Evolutionary conservation across 2,329 filamentous ascomycete genomes (phyloP), one percentile per base, ranked within the genome.

Genomic region (Ceratocystis papillata): DNA sequence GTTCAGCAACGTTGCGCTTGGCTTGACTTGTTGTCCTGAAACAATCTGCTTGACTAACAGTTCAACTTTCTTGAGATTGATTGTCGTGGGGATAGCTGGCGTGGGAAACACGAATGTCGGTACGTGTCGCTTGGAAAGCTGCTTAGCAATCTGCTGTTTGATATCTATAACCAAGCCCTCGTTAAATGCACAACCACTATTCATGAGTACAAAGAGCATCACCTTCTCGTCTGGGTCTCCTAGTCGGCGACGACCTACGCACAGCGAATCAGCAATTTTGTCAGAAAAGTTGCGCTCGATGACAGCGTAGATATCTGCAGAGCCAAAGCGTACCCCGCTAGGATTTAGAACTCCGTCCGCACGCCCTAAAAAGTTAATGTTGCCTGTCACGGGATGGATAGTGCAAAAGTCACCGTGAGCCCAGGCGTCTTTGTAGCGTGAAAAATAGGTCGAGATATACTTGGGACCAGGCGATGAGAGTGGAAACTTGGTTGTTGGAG

Each of bases 1-100:
- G 71, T 95, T 94, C 64, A 88, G 75, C 71, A 94, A 75, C 3
- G 89, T 93, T 1, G 88, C 88, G 62, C 86, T 89, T 0, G 88
- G 83, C 75, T 87, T 90, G 72, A 94, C 83, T 28, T 77, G 82
- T 70, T 85, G 84, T 0, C 89, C 89, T 0, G 83, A 90, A 0
- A 94, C 86, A 69, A 94, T 94, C 72, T 89, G 87, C 76, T 94
- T 94, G 37, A 94, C 87, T 0, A 89, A 89, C 64, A 94, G 71
- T 73, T 94, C 89, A 3, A 94, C 89, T 74, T 94, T 94, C 74
- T 94, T 94, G 62, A 89, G 75, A 72, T 93, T 94, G 69, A 94
- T 85, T 0, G 89, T 94, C 0, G 86, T 88, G 68, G 89, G 90
- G 72, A 94, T 91, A 70, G 89, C 89, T 20, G 85, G 86, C 5